Evolutionary conservation across 768 basidiomycete genomes (phyloP), one percentile per base, ranked within the genome.

Genomic region (Hebeloma cylindrosporum): DNA sequence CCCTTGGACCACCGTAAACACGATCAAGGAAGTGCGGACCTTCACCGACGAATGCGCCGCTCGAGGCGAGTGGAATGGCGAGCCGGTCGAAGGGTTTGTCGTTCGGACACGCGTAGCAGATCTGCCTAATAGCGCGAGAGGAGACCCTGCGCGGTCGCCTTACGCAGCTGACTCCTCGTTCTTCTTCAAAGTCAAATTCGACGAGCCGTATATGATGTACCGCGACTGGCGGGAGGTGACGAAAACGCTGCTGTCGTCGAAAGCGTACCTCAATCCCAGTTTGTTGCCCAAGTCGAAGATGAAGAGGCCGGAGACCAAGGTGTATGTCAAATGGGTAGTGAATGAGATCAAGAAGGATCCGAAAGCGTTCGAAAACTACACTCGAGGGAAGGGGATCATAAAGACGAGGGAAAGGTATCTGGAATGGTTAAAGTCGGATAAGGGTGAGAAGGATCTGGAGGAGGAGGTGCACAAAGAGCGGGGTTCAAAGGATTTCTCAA

Each of bases 141-240:
- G 42, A 9, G 23, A 5, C n/a, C 23, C 31, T 8, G 20, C 18
- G 21, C 48, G 59, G 13, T 75, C 79, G 1, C 93, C 93, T 0
- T 96, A 97, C 59, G 62, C 73, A 0, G 65, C 83, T 1, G 90
- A 86, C 22, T 81, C 87, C 2, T 85, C 91, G 0, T 95, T 97
- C 74, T 97, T 99, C 77, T 98, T 96, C 83, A 99, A 99, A 62
- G 77, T 98, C 70, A 99, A 99, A 63, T 98, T 97, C 64, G 93
- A 98, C 64, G 92, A 98, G 60, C 95, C 95, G 2, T 99, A 99
- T 62, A 83, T 97, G 78, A 94, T 95, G 83, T 98, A 96, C 67
- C 85, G 96, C 43, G 90, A 94, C 61, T 98, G 93, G 93, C 78
- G 95, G 43, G 95, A 98, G 66, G 75, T 94, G 40, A 97, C 96